Conservation (phyloP, 768 basidiomycete genomes). For the Psilocybe azurescens region DNA sequence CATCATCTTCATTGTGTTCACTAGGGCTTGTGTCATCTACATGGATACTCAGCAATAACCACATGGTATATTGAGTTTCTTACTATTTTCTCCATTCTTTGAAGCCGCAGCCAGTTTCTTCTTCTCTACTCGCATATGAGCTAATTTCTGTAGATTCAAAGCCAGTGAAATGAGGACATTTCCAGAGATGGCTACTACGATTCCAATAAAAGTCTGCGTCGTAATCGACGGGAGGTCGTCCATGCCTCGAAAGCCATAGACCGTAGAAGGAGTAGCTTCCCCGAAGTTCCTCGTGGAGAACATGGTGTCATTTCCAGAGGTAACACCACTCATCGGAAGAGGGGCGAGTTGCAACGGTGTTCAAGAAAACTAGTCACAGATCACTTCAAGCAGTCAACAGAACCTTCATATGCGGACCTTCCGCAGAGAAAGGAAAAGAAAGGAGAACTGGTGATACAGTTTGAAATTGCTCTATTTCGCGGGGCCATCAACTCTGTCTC, state of each 20-base stretch:
- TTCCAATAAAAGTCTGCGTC: slow-evolving; percentile 70
- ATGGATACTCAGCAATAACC: slow-evolving; percentile 6
- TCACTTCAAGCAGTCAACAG: background rate
- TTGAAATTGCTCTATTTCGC: slow-evolving; percentile 1
- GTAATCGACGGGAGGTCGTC: slow-evolving; percentile 61
- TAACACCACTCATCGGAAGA: background rate
- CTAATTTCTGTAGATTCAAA: slow-evolving; percentile 92
- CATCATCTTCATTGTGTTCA: slow-evolving; percentile 32
- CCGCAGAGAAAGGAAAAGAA: background rate
- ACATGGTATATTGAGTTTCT: slow-evolving; percentile 2
- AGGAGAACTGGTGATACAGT: background rate
- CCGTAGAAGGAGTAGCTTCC: slow-evolving; percentile 12
- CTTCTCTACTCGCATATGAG: slow-evolving; percentile 72
- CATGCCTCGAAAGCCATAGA: slow-evolving; percentile 12
- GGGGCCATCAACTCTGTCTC: slow-evolving; percentile 3
- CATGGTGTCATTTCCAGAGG: background rate
- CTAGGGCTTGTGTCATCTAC: slow-evolving; percentile 25
- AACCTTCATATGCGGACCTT: background rate
- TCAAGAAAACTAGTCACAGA: background rate
- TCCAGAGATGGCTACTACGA: slow-evolving; percentile 80
- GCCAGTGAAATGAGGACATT: slow-evolving; percentile 91
- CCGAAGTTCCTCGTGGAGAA: slow-evolving; percentile 5
- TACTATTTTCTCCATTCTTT: slow-evolving; percentile 14
- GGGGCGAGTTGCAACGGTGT: background rate
- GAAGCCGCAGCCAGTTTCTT: slow-evolving; percentile 27